These are phyloP conservation scores for Brassica carinata DNA, from an alignment of 345 rosid genomes.

Conservation along the genomic window DNA sequence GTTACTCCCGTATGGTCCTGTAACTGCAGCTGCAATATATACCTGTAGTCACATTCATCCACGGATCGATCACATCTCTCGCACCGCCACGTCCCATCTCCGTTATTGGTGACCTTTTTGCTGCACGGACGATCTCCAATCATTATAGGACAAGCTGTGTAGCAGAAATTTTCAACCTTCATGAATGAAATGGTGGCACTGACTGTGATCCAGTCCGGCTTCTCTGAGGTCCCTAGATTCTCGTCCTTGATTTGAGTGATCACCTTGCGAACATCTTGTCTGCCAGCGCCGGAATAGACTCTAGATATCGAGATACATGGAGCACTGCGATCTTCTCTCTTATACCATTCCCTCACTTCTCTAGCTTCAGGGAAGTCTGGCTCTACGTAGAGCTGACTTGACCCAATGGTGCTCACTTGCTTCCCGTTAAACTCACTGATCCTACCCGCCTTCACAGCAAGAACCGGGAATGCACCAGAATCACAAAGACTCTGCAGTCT, in stretches of 20 bases:
- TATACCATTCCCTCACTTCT: conserved; percentile 74
- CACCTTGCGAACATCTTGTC: conserved; percentile 65
- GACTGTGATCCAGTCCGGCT: conserved; percentile 88
- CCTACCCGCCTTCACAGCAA: conserved; percentile 78
- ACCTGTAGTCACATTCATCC: conserved; percentile 83
- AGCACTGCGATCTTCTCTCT: conserved; percentile 62
- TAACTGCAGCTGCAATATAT: conserved; percentile 83
- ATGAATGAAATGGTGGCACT: conserved; percentile 62
- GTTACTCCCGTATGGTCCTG: conserved; percentile 84
- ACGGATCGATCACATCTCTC: conserved; percentile 72
- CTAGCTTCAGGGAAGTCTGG: conserved; percentile 78
- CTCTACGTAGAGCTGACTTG: conserved; percentile 72
- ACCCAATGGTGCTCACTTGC: conserved; percentile 70
- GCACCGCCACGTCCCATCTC: conserved; percentile 92
- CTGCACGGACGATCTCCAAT: conserved; percentile 78
- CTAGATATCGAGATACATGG: conserved; percentile 73
- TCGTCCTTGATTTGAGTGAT: conserved; percentile 88
- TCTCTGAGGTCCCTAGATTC: conserved; percentile 86
- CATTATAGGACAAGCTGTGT: conserved; percentile 82
- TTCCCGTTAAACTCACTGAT: conserved; percentile 85
- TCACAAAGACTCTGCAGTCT: conserved; percentile 72
- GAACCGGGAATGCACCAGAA: conserved; percentile 75
- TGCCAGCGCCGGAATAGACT: conserved; percentile 52
- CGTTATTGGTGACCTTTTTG: conserved; percentile 88
- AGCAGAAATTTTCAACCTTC: conserved; percentile 83